These are phyloP conservation scores for Odontarrhena argentea DNA, from an alignment of 345 rosid species.

Conservation along the genomic window DNA sequence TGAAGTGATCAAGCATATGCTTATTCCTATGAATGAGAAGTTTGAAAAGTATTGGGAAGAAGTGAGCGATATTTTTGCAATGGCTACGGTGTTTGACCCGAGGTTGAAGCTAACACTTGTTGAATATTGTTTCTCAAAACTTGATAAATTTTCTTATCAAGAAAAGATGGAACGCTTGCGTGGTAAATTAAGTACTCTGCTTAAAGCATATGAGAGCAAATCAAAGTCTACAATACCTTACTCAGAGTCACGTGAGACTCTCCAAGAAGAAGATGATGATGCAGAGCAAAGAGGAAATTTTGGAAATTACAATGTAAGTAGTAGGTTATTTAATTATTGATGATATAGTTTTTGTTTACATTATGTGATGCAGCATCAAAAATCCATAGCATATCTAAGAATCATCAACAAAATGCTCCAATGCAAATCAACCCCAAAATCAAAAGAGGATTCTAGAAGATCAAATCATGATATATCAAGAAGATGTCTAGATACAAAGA, in stretches of 20 bases:
- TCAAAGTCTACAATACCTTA: background rate
- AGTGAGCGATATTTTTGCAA: constrained; percentile 8
- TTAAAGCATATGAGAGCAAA: background rate
- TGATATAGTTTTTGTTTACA: too few relatives aligned
- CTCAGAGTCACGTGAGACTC: background rate
- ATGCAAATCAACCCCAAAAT: too few relatives aligned
- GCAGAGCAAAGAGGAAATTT: background rate
- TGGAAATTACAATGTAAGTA: background rate
- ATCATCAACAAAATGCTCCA: too few relatives aligned
- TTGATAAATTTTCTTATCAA: background rate
- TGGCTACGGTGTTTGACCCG: background rate
- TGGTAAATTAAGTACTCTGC: background rate
- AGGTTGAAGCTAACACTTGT: constrained; percentile 4
- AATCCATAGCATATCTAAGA: too few relatives aligned
- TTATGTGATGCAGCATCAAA: too few relatives aligned
- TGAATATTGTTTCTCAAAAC: background rate
- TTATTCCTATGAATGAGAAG: background rate
- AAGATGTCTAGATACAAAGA: too few relatives aligned
- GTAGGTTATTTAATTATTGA: too few relatives aligned
- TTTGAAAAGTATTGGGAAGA: constrained; percentile 5
- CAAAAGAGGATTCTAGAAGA: too few relatives aligned
- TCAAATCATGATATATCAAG: too few relatives aligned
- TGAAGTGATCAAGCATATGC: background rate
- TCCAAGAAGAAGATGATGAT: background rate
- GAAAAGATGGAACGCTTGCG: background rate